Percentiles rank a stretch among this genome's conserved stretches.
phyloP scores from a whole-genome alignment of 2,329 filamentous ascomycete species.

The Colletotrichum lini region DNA sequence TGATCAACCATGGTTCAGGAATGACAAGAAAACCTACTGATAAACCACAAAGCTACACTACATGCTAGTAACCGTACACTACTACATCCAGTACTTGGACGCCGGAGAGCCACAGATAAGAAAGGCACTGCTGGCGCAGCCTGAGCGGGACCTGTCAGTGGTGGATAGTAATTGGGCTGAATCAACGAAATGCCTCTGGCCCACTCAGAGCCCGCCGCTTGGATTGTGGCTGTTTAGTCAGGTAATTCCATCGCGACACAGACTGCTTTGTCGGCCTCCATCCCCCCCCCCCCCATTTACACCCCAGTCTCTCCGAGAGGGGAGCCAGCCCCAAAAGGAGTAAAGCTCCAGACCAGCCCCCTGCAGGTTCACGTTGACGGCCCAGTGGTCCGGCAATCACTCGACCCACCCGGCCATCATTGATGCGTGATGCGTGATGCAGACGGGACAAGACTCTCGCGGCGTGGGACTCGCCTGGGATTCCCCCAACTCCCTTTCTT shows the following conservation, averaged over 20 bases:
- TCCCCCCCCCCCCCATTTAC: neutral
- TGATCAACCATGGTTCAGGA: slow-evolving; percentile 13
- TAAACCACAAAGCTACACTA: neutral
- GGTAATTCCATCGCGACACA: slow-evolving; percentile 16
- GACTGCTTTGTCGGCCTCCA: neutral
- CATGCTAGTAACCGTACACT: neutral
- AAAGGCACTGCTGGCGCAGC: slow-evolving; percentile 12
- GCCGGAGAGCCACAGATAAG: slow-evolving; percentile 36
- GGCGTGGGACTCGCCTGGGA: slow-evolving; percentile 30
- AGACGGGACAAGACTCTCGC: slow-evolving; percentile 38
- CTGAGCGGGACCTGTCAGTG: slow-evolving; percentile 30
- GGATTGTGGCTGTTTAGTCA: slow-evolving; percentile 35
- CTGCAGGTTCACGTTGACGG: slow-evolving; percentile 35
- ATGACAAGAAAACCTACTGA: neutral
- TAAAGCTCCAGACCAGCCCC: slow-evolving; percentile 17
- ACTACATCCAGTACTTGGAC: neutral
- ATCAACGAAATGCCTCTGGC: slow-evolving; percentile 41
- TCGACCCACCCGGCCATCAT: slow-evolving; percentile 17
- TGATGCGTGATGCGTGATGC: slow-evolving; percentile 13
- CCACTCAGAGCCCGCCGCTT: slow-evolving; percentile 41
- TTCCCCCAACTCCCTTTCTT: slow-evolving; percentile 23
- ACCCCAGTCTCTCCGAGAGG: neutral
- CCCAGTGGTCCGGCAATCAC: slow-evolving; percentile 40
- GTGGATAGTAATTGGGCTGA: slow-evolving; percentile 43
- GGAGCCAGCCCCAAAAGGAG: neutral